Percentiles rank a stretch among this genome's conserved stretches.
These are phyloP conservation scores for Lasiodiplodia gonubiensis DNA, from an alignment of 2,329 filamentous ascomycete genomes.

Conservation along the genomic window DNA sequence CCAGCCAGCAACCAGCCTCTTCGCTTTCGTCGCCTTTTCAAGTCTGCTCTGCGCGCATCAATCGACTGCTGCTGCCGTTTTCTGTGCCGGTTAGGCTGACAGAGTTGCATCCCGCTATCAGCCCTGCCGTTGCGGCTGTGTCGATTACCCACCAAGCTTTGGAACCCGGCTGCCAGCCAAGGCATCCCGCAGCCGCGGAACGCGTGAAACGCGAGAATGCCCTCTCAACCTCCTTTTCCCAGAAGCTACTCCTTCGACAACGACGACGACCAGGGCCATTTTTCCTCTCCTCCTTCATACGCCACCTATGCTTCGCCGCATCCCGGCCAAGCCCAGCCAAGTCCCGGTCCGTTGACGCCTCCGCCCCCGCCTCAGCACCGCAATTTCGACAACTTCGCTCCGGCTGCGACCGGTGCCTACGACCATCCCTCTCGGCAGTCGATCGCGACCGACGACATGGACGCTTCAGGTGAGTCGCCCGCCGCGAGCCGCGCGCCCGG, in stretches of 20 bases:
- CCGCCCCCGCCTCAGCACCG: slow-evolving; percentile 20
- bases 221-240: slow-evolving; percentile 25
- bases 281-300: slow-evolving; percentile 1
- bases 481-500: slow-evolving; percentile 68
- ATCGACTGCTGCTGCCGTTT: background rate
- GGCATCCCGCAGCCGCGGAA: slow-evolving; percentile 24
- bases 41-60: background rate
- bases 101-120: background rate
- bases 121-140: slow-evolving; percentile 25
- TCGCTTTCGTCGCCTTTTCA: background rate
- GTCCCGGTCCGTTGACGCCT: slow-evolving; percentile 1
- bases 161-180: slow-evolving; percentile 27
- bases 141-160: slow-evolving; percentile 13
- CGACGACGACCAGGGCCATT: slow-evolving; percentile 20
- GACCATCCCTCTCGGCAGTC: slow-evolving; percentile 29
- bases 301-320: slow-evolving; percentile 4
- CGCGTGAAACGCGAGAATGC: slow-evolving; percentile 27
- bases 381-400: background rate
- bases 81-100: background rate
- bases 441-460: slow-evolving; percentile 64
- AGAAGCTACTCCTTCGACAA: slow-evolving; percentile 24
- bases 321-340: background rate
- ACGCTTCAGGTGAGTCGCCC: slow-evolving; percentile 66
- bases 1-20: background rate
- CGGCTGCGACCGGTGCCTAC: slow-evolving; percentile 7